These are phyloP conservation scores for Beauveria asiatica DNA, from an alignment of 2,329 filamentous ascomycete genomes.

Conservation along the genomic window DNA sequence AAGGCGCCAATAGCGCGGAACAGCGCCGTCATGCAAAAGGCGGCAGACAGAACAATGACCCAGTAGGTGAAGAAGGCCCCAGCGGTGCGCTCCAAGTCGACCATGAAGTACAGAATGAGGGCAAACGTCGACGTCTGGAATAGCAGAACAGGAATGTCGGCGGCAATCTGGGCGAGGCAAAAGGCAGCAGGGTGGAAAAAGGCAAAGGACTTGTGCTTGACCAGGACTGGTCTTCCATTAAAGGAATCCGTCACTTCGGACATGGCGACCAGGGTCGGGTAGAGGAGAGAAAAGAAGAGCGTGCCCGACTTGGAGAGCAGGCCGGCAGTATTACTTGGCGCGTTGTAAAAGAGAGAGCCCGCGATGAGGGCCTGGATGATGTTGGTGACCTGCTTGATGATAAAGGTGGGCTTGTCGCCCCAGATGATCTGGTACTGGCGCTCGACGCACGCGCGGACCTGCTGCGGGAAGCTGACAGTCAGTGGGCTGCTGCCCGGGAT, in stretches of 20 bases:
- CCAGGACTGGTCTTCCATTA: slow-evolving; percentile 47
- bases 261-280: slow-evolving; percentile 54
- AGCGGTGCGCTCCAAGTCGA: slow-evolving; percentile 56
- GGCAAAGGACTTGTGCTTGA: slow-evolving; percentile 51
- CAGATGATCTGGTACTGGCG: slow-evolving; percentile 59
- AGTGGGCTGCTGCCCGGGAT: slow-evolving; percentile 46
- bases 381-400: slow-evolving; percentile 53
- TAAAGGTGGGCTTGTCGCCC: slow-evolving; percentile 55
- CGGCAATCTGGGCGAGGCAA: slow-evolving; percentile 48
- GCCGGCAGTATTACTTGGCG: slow-evolving; percentile 46
- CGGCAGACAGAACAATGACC: slow-evolving; percentile 40
- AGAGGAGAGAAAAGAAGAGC: slow-evolving; percentile 56
- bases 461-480: slow-evolving; percentile 44
- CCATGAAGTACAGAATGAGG: slow-evolving; percentile 59
- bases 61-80: slow-evolving; percentile 64
- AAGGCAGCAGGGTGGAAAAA: slow-evolving; percentile 49
- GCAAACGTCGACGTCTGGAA: slow-evolving; percentile 52
- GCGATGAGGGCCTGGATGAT: slow-evolving; percentile 52
- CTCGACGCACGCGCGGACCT: slow-evolving; percentile 47
- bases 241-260: slow-evolving; percentile 59
- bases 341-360: slow-evolving; percentile 61
- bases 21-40: slow-evolving; percentile 50
- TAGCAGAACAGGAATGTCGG: slow-evolving; percentile 47
- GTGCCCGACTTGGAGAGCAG: slow-evolving; percentile 57
- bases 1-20: slow-evolving; percentile 49